These are phyloP conservation scores for Fusarium sterilihyphosum DNA, from an alignment of 2,329 filamentous ascomycete genomes.

Conservation along the genomic window DNA sequence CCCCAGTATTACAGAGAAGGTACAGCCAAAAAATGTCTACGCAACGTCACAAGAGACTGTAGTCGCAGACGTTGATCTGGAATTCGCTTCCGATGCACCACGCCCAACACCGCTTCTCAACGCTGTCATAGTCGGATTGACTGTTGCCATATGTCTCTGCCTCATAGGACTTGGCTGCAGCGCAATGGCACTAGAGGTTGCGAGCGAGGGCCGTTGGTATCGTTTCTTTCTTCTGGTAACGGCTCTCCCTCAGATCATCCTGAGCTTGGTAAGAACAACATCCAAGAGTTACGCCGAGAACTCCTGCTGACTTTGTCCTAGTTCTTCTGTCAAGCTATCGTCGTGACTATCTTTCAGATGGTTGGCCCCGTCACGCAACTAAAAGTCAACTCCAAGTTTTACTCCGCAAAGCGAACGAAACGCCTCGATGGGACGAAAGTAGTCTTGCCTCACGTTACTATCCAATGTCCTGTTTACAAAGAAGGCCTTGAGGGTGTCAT, in stretches of 20 bases:
- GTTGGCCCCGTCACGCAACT: not conserved
- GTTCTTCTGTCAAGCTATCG: not conserved
- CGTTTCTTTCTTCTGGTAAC: not conserved
- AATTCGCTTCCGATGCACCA: not conserved
- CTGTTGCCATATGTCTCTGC: not conserved
- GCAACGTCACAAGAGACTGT: not conserved
- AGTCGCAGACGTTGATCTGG: not conserved
- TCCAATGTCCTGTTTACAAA: conserved; percentile 59
- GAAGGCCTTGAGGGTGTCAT: conserved; percentile 51
- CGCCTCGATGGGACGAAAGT: not conserved
- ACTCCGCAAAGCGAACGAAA: not conserved
- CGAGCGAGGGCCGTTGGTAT: not conserved
- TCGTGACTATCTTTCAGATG: not conserved
- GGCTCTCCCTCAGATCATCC: not conserved
- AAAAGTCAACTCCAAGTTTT: conserved; percentile 27
- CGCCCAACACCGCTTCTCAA: not conserved
- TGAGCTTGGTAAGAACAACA: not conserved
- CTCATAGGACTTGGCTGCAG: not conserved
- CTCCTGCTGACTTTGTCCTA: not conserved
- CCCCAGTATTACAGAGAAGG: not conserved
- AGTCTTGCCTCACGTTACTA: conserved; percentile 52
- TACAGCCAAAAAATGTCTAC: not conserved
- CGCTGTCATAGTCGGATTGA: not conserved
- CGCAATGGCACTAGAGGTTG: not conserved
- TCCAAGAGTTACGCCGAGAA: accelerated